Evolutionary conservation across 306 rosid species (phyloP).

Genomic region (Astragalus glycyphyllos): DNA sequence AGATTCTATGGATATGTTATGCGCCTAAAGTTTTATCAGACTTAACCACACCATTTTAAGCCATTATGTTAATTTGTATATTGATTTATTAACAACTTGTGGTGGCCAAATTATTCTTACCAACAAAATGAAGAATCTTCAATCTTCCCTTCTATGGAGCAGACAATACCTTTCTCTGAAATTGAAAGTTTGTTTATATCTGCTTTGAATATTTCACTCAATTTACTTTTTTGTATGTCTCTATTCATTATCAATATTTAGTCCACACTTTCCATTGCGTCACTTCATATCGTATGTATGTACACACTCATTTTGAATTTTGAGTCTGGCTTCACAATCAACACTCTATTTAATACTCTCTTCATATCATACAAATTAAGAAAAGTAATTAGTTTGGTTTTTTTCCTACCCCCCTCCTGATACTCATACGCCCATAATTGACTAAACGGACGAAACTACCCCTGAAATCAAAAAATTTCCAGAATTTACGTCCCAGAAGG

Average conservation of each 20-base stretch:
- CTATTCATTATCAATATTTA: not conserved
- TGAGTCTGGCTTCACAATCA: not conserved
- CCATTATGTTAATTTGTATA: not conserved
- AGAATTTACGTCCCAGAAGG: too few species aligned
- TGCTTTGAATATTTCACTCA: too few species aligned
- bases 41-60: not conserved
- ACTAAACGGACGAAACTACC: too few species aligned
- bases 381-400: too few species aligned
- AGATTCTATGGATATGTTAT: not conserved
- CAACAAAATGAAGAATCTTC: not conserved
- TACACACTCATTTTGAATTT: not conserved
- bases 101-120: not conserved
- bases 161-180: not conserved
- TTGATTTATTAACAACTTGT: not conserved
- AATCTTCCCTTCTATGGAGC: not conserved
- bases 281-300: not conserved
- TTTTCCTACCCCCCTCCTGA: too few species aligned
- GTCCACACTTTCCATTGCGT: conserved; percentile 15
- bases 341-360: not conserved
- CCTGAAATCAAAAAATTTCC: too few species aligned
- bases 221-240: not conserved
- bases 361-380: too few species aligned
- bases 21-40: not conserved
- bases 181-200: not conserved
- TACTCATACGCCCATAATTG: too few species aligned